Percentiles rank a stretch among this genome's conserved stretches.
These are phyloP conservation scores for Lupinus albus DNA, from an alignment of 306 rosid genomes.

Conservation along the genomic window DNA sequence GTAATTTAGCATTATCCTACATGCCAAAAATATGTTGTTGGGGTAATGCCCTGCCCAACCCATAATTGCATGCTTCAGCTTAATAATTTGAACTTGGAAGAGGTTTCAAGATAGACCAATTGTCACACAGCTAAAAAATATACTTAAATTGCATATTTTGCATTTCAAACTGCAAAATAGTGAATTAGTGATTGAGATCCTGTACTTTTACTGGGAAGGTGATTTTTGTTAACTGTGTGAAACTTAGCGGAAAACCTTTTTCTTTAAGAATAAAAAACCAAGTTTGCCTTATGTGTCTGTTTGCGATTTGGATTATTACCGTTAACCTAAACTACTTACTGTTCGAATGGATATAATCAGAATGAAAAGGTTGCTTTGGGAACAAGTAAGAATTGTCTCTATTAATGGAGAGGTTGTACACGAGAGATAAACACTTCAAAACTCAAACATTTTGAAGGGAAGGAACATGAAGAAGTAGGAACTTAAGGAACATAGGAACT, in stretches of 20 bases:
- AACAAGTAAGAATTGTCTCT: too few relatives aligned
- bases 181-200: constrained; percentile 4
- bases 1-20: constrained; percentile 9
- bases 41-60: neutral
- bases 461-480: too few relatives aligned
- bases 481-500: too few relatives aligned
- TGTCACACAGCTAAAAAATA: neutral
- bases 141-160: too few relatives aligned
- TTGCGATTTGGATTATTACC: constrained; percentile 36
- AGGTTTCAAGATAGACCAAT: neutral
- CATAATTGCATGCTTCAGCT: neutral
- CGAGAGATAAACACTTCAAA: too few relatives aligned
- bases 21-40: neutral
- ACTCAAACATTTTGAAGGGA: too few relatives aligned
- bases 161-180: neutral
- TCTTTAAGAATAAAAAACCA: neutral
- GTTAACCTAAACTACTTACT: constrained; percentile 30
- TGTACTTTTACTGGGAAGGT: constrained; percentile 2
- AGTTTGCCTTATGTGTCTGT: constrained; percentile 25
- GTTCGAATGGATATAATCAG: constrained; percentile 53
- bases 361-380: constrained; percentile 44
- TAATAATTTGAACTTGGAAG: neutral
- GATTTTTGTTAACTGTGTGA: neutral
- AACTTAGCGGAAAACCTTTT: constrained; percentile 28
- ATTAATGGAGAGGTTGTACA: too few relatives aligned